Evolutionary conservation across 345 rosid species (phyloP), one percentile per base, ranked within the genome.

Genomic region (Eucalyptus brandiana): DNA sequence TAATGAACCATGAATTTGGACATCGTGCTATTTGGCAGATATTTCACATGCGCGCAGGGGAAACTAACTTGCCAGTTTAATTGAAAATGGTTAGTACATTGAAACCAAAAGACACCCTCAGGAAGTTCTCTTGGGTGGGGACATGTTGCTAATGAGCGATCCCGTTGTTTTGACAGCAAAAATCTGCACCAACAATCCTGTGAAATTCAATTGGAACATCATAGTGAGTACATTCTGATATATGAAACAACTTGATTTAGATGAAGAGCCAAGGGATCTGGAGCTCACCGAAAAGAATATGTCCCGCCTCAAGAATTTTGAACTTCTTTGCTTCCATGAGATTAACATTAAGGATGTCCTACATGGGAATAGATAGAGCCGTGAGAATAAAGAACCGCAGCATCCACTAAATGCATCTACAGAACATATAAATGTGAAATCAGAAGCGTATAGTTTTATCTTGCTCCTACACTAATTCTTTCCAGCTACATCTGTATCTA

Each of bases 61-160:
- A 40, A 76, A 19, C 45, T 76, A 37, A 37, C 47, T 76, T 3
- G 83, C 83, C 1, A 37, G 45, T 37, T 37, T 19, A 72, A 72
- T 40, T 47, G 37, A 6, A 49, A 88, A 72, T 50, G 34, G 62
- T 69, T 30, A 30, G 60, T 50, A 69, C 37, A 54, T 28, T 32
- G 21, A 67, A 37, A 87, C 83, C 89, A 88, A 54, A 48, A 3
- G 65, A 40, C 28, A 37, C 65, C n/a, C 60, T 88, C 92, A 94
- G 86, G 94, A 93, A 93, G 93, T 89, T 93, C 91, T 96, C 87
- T 95, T 94, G 62, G 97, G 97, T 8, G 97, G 99, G 90, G 99
- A 95, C 98, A 97, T 96, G 88, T 96, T 95, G 87, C 89, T 89
- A 62, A 94, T 88, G 53, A 96, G 95, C 10, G 95, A 94, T 65